phyloP scores from a whole-genome alignment of 2,329 filamentous ascomycete genomes.

The Scleromitrula shiraiana region DNA sequence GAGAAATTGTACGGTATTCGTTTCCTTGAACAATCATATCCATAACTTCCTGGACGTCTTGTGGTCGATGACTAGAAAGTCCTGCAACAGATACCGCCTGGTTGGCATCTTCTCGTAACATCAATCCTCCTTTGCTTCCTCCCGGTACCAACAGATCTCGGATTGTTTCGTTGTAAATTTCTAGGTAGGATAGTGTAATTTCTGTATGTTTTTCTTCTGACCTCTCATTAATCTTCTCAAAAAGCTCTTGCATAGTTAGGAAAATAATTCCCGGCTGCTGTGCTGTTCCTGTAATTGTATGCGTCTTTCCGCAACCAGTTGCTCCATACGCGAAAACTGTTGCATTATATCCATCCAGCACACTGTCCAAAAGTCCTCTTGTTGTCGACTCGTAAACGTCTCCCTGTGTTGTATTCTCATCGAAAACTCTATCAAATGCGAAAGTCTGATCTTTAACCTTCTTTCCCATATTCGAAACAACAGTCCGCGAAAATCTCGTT shows the following conservation, averaged over 20 bases:
- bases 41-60: conserved; percentile 94
- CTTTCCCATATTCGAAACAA: conserved; percentile 71
- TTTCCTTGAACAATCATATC: conserved; percentile 97
- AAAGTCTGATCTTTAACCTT: conserved; percentile 97
- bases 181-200: conserved; percentile 85
- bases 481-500: conserved; percentile 75
- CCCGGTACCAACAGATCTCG: conserved; percentile 85
- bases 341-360: conserved; percentile 95
- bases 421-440: conserved; percentile 92
- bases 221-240: conserved; percentile 87
- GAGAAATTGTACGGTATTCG: conserved; percentile 88
- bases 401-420: conserved; percentile 84
- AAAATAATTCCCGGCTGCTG: conserved; percentile 97
- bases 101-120: conserved; percentile 90
- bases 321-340: conserved; percentile 98
- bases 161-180: conserved; percentile 99
- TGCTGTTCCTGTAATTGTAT: conserved; percentile 88
- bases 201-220: conserved; percentile 83
- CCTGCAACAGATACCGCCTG: conserved; percentile 87
- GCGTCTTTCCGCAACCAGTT: conserved; percentile 96
- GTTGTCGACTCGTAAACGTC: conserved; percentile 96
- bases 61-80: conserved; percentile 82
- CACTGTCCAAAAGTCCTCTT: conserved; percentile 80
- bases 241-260: conserved; percentile 96
- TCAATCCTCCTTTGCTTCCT: conserved; percentile 69